Percentiles rank a stretch among this genome's conserved stretches.
These are phyloP conservation scores for Ambrosia trifida DNA, from an alignment of 129 eudicot genomes.

Conservation along the genomic window DNA sequence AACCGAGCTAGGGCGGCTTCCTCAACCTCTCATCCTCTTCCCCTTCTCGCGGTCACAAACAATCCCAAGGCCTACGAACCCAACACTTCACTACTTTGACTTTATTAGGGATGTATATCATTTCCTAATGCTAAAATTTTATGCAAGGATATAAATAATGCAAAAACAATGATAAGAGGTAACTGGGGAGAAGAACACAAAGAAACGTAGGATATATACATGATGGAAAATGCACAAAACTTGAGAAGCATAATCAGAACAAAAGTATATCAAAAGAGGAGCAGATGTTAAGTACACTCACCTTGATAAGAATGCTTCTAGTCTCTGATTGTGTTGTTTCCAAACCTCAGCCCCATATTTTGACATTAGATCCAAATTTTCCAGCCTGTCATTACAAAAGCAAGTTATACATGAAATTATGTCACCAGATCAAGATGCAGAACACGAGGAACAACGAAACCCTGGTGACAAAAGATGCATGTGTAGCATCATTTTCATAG, in stretches of 20 bases:
- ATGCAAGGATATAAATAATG: background rate
- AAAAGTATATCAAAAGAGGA: background rate
- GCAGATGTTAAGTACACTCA: conserved; percentile 17
- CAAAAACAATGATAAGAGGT: background rate
- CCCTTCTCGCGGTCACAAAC: no score
- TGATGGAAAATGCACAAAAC: background rate
- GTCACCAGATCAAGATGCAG: conserved; percentile 10
- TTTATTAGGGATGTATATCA: background rate
- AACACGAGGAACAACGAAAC: conserved; percentile 4
- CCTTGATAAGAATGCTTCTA: conserved; percentile 87
- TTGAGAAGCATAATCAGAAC: conserved; percentile 13
- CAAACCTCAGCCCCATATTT: conserved; percentile 89
- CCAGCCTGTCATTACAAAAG: conserved; percentile 56
- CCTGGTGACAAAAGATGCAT: background rate
- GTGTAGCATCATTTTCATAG: background rate
- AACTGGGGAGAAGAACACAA: no score
- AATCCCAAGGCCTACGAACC: no score
- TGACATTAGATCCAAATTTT: conserved; percentile 81
- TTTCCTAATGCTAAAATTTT: background rate
- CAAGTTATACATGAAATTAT: conserved; percentile 11
- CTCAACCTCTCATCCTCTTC: no score
- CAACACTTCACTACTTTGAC: background rate
- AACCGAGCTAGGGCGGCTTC: no score
- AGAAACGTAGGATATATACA: no score
- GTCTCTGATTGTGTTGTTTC: conserved; percentile 81